Conservation (phyloP, 164 flowering plant genomes). For the Vitis labrusca region DNA sequence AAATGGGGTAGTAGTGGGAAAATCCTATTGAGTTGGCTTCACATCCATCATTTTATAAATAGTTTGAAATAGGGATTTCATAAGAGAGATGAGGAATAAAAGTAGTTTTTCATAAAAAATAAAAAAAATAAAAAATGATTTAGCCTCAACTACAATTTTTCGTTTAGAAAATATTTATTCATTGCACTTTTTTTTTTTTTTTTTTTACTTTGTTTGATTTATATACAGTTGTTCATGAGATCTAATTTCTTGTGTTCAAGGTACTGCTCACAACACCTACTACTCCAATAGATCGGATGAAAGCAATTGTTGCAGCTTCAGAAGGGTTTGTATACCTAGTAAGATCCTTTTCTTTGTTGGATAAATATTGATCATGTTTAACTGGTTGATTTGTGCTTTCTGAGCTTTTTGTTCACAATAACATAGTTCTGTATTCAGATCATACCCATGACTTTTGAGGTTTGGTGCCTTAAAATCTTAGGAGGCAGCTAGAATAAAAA, state of each 20-base stretch:
- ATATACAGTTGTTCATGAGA: too few relatives aligned
- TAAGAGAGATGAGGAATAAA: too few relatives aligned
- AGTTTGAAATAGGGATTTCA: too few relatives aligned
- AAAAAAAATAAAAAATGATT: too few relatives aligned
- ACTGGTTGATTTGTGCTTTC: neutral
- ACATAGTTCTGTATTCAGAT: neutral
- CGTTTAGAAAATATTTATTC: too few relatives aligned
- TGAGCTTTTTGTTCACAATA: neutral
- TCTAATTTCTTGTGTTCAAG: slow-evolving; percentile 30
- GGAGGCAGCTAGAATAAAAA: neutral
- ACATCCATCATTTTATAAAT: too few relatives aligned
- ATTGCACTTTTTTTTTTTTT: too few relatives aligned
- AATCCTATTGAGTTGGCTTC: too few relatives aligned
- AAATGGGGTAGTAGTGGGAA: too few relatives aligned
- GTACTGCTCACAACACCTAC: slow-evolving; percentile 93
- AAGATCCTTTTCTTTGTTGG: slow-evolving; percentile 28
- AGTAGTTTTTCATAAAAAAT: too few relatives aligned
- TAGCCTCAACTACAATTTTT: too few relatives aligned
- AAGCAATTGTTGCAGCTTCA: slow-evolving; percentile 77
- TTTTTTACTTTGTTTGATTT: too few relatives aligned
- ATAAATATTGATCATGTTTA: neutral
- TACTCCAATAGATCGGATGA: slow-evolving; percentile 79
- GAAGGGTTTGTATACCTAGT: slow-evolving; percentile 94
- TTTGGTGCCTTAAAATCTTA: neutral
- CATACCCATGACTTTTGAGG: neutral